Evolutionary conservation across 352 stramenopile species (phyloP).

Genomic region (Paralagenidium karlingii): DNA sequence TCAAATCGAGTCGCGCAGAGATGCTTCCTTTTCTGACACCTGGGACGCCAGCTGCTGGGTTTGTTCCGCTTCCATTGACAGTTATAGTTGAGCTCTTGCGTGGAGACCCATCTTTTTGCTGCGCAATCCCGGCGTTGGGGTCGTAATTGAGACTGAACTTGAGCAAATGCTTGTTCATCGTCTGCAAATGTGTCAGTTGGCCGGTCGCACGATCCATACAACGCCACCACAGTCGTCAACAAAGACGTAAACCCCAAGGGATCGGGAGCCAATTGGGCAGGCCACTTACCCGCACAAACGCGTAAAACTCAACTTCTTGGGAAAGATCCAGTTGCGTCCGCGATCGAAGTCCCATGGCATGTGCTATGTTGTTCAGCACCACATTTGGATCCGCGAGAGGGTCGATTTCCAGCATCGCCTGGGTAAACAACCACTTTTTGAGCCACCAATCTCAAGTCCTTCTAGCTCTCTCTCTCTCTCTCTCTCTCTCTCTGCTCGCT

Average conservation of each 20-base stretch:
- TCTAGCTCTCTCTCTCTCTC: too few relatives aligned
- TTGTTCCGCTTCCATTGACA: too few relatives aligned
- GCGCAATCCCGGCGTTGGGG: slow-evolving; percentile 36
- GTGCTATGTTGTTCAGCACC: slow-evolving; percentile 18
- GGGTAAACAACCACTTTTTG: too few relatives aligned
- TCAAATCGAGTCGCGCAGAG: too few relatives aligned
- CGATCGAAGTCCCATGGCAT: slow-evolving; percentile 25
- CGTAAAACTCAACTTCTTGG: slow-evolving; percentile 40
- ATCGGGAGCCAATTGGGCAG: too few relatives aligned
- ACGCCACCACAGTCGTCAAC: background rate
- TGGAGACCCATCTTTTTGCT: too few relatives aligned
- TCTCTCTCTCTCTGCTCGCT: background rate
- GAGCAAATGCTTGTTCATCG: slow-evolving; percentile 61
- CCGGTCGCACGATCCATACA: background rate
- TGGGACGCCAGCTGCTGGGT: too few relatives aligned
- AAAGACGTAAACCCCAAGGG: background rate
- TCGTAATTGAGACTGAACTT: slow-evolving; percentile 73
- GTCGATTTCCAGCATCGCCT: slow-evolving; percentile 36
- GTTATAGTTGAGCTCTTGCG: too few relatives aligned
- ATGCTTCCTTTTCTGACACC: too few relatives aligned
- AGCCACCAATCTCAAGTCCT: too few relatives aligned
- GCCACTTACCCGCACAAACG: slow-evolving; percentile 30
- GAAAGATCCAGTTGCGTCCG: slow-evolving; percentile 26
- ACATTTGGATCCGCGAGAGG: slow-evolving; percentile 21
- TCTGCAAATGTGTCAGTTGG: slow-evolving; percentile 10